Base-by-base conservation (phyloP, 495 filamentous ascomycete species). In the Neurospora sp. region DNA sequence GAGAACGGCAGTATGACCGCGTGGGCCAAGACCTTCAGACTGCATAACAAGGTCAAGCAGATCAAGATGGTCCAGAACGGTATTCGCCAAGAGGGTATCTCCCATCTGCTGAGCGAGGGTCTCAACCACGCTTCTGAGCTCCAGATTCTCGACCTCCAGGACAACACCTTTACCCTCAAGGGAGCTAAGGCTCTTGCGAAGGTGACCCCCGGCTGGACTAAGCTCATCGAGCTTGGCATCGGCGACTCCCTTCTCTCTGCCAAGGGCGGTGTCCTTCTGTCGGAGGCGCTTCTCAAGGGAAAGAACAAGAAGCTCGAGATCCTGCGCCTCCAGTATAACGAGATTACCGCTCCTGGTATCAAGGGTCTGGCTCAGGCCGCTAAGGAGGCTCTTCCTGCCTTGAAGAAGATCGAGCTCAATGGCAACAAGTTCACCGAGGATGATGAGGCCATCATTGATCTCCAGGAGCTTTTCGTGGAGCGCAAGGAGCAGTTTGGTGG, bases 41-140 rank as follows among this genome's bases (percentile, higher is more conserved):
- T 93, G 72, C 93, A 98, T 81, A 90, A 88, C 62, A 88, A 88
- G 38, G 86, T 98, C 39, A 92, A 91, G 81, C 90, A 90, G 70
- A 89, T 99, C 72, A 97, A 95, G 88, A 98, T 99, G 96, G 94
- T 96, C 42, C 96, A 98, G 82, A 98, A 99, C 82, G 96, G 96
- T 69, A 99, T 99, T 75, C 89, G 96, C 40, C 93, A 95, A 79
- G 93, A 98, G 83, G 96, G 96, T 74, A 93, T 97, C 77, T 88
- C 89, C 71, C 84, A 88, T 75, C 83, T 99, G 69, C 79, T 99
- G 70, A 89, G 87, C 74, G 86, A 94, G 69, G 96, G 96, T 74
- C 85, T 99, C 49, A 85, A 87, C 71, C 86, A 91, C 75, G 88
- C 91, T 40, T 85, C 79, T 27, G 83, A 83, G 41, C 86, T 99